A percentile compares a stretch with the other conserved stretches of the same genome.
Conservation (phyloP, 148 eudicot genomes). For the Rhododendron ovatum region DNA sequence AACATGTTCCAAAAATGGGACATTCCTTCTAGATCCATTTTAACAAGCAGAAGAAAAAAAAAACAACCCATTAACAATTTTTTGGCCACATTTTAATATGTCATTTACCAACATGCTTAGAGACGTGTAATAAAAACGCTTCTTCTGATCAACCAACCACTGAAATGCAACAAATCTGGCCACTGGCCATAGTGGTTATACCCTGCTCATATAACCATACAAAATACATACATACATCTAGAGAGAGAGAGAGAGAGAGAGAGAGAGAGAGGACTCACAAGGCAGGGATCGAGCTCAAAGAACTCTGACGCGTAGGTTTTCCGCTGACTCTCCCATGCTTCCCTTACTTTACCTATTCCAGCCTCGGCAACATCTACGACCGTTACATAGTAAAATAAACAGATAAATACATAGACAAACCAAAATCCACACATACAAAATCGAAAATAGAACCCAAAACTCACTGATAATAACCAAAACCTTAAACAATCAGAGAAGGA, state of each 20-base stretch:
- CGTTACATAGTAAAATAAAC: background rate
- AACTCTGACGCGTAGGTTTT: constrained; percentile 74
- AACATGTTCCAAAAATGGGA: background rate
- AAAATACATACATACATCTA: background rate
- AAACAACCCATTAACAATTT: background rate
- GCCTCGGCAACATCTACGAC: constrained; percentile 67
- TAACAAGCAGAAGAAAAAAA: background rate
- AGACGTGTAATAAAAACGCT: background rate
- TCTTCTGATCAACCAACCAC: background rate
- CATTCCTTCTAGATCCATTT: background rate
- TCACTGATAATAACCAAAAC: background rate
- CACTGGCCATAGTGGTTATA: background rate
- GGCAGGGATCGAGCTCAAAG: constrained; percentile 75
- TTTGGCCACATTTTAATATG: background rate
- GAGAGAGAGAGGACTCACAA: constrained; percentile 30
- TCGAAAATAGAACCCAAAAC: background rate
- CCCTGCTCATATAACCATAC: background rate
- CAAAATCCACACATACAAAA: background rate
- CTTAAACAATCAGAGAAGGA: background rate
- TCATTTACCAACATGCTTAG: background rate
- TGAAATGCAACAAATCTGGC: background rate
- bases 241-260: background rate
- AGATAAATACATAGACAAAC: background rate
- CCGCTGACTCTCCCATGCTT: constrained; percentile 86
- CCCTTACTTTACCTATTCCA: constrained; percentile 60